phyloP scores from a whole-genome alignment of 208 protist genomes.

The Naegleria lovaniensis region DNA sequence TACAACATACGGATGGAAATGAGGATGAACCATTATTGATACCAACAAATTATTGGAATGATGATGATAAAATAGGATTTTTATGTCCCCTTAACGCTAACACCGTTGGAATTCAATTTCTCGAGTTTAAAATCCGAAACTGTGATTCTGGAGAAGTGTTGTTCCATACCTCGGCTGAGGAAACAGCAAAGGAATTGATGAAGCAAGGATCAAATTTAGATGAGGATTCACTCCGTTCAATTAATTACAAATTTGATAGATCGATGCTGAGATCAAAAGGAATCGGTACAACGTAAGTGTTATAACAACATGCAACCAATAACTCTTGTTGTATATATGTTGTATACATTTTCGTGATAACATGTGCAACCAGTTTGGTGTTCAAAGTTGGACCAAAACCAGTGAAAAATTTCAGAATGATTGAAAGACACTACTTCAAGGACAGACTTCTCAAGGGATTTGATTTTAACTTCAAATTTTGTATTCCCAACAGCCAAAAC shows the following conservation, averaged over 20 bases:
- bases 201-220: not conserved
- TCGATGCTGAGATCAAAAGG: not conserved
- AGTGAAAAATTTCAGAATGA: slow-evolving; percentile 85
- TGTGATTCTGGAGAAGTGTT: slow-evolving; percentile 64
- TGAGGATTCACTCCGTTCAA: not conserved
- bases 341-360: slow-evolving; percentile 27
- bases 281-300: slow-evolving; percentile 16
- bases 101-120: slow-evolving; percentile 83
- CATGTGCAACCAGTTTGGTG: slow-evolving; percentile 73
- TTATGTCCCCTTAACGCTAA: slow-evolving; percentile 80
- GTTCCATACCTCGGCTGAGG: slow-evolving; percentile 67
- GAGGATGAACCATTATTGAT: not conserved
- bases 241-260: slow-evolving; percentile 22
- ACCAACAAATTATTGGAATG: slow-evolving; percentile 4
- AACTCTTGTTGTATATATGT: not conserved
- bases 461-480: slow-evolving; percentile 91
- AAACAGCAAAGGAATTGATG: slow-evolving; percentile 42
- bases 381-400: slow-evolving; percentile 78
- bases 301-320: not conserved
- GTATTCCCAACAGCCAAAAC: slow-evolving; percentile 89
- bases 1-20: not conserved
- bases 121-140: slow-evolving; percentile 83
- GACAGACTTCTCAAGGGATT: slow-evolving; percentile 83
- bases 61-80: slow-evolving; percentile 49
- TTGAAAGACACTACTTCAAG: slow-evolving; percentile 91